Conservation (phyloP, 306 rosid genomes). For the Amphicarpaea edgeworthii region DNA sequence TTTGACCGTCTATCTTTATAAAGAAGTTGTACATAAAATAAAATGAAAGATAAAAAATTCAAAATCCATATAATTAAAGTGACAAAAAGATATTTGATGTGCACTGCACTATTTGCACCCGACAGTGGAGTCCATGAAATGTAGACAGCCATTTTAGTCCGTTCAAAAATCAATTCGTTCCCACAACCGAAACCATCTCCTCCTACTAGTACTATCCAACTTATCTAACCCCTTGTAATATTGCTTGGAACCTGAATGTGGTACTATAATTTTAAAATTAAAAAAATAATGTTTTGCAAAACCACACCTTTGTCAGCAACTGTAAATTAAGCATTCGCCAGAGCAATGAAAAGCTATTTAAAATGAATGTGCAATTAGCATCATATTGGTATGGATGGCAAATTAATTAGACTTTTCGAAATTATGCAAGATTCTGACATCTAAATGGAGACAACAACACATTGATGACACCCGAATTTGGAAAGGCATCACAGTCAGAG, state of each 20-base stretch:
- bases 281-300: too few species aligned
- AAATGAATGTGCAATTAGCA: constrained; percentile 11
- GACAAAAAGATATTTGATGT: background rate
- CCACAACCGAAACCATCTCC: background rate
- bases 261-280: too few species aligned
- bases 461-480: background rate
- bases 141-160: background rate
- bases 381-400: background rate
- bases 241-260: background rate
- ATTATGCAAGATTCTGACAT: constrained; percentile 28
- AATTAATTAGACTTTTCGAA: background rate
- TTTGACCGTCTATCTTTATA: background rate
- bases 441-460: constrained; percentile 26
- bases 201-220: background rate
- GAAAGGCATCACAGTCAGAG: constrained; percentile 1
- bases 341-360: too few species aligned
- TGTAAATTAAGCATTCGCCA: background rate
- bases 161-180: background rate
- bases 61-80: background rate
- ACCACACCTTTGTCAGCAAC: too few species aligned
- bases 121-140: background rate
- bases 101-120: background rate
- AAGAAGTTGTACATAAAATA: background rate
- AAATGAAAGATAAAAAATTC: background rate
- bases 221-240: background rate